A percentile compares a stretch with the other conserved stretches of the same genome.
These are phyloP conservation scores for Bolboschoenoplectus hybrid DNA, from an alignment of 202 grass and related monocot species.

Conservation along the genomic window DNA sequence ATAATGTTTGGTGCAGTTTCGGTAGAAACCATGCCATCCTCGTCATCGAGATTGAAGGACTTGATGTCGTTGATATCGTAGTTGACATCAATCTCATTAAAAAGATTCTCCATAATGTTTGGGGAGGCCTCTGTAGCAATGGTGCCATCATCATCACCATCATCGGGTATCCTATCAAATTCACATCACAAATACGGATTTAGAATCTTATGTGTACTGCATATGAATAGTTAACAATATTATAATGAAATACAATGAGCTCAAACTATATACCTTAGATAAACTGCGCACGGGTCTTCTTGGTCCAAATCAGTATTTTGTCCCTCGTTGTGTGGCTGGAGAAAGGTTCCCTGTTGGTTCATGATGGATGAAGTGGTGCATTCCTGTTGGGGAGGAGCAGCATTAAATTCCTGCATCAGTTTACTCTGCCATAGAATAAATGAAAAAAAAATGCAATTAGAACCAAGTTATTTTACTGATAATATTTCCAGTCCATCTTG, in stretches of 20 bases:
- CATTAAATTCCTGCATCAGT: background rate
- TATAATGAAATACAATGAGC: background rate
- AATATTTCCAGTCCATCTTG: too few relatives aligned
- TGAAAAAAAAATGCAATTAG: background rate
- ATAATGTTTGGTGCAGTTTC: too few relatives aligned
- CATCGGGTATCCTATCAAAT: background rate
- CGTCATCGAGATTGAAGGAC: too few relatives aligned
- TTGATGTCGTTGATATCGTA: too few relatives aligned
- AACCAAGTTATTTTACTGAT: background rate
- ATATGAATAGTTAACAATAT: background rate
- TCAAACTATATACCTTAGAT: background rate
- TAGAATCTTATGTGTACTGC: background rate
- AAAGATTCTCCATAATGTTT: background rate
- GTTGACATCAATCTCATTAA: background rate
- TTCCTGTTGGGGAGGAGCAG: background rate
- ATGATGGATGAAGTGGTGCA: background rate
- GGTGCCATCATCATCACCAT: background rate
- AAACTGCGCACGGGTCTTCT: background rate
- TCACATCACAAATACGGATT: background rate
- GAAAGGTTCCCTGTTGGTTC: background rate
- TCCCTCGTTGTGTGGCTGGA: background rate
- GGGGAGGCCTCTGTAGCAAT: background rate
- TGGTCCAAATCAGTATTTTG: background rate
- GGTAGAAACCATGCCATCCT: too few relatives aligned
- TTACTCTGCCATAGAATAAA: background rate